phyloP scores from a whole-genome alignment of 257 asterid genomes.

The Scutellaria barbata region DNA sequence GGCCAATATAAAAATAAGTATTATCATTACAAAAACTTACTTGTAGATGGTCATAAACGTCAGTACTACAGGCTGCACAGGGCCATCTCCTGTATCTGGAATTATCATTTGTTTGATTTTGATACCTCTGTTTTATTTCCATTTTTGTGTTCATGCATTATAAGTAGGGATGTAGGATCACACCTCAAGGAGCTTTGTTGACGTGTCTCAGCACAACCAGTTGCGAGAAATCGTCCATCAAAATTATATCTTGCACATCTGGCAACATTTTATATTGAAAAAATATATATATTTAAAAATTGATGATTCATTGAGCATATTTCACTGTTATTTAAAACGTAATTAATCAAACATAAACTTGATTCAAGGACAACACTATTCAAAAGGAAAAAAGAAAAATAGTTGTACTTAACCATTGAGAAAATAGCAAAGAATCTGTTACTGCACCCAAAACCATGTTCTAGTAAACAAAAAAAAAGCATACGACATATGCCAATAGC shows the following conservation, averaged over 20 bases:
- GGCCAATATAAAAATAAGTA: constrained; percentile 2
- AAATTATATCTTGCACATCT: constrained; percentile 89
- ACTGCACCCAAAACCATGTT: constrained; percentile 18
- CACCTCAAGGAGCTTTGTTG: constrained; percentile 81
- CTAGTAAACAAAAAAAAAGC: constrained; percentile 18
- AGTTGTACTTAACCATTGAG: constrained; percentile 10
- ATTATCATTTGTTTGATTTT: constrained; percentile 79
- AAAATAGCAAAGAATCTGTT: constrained; percentile 17
- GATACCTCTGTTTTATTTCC: constrained; percentile 43
- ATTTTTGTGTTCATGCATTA: constrained; percentile 1
- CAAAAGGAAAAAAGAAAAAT: constrained; percentile 13
- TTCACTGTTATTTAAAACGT: constrained; percentile 1
- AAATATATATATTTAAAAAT: neutral
- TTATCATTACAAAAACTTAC: constrained; percentile 46
- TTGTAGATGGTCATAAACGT: constrained; percentile 78
- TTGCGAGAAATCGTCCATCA: constrained; percentile 86
- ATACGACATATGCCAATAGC: constrained; percentile 6
- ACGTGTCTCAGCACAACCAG: constrained; percentile 83
- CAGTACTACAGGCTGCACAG: constrained; percentile 66
- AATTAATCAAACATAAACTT: constrained; percentile 7
- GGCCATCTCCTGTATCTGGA: constrained; percentile 67
- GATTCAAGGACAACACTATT: constrained; percentile 51
- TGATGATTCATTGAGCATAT: constrained; percentile 31
- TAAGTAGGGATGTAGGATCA: constrained; percentile 11
- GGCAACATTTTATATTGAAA: constrained; percentile 54